Evolutionary conservation across 2,329 filamentous ascomycete genomes (phyloP).

Genomic region (Aureobasidium mangrovei): DNA sequence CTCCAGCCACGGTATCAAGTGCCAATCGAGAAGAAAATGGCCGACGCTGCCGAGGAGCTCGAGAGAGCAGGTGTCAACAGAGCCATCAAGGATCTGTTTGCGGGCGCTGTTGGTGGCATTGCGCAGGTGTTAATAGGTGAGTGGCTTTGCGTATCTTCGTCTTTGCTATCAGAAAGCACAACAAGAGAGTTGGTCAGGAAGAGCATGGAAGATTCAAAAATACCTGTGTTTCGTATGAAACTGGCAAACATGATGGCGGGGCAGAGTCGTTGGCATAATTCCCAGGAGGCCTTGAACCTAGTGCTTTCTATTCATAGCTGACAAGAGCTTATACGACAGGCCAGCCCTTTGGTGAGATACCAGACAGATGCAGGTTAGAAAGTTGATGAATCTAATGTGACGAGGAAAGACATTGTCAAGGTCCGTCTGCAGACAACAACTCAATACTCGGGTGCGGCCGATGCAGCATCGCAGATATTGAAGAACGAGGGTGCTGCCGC

Average conservation of each 20-base stretch:
- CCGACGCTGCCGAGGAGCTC: slow-evolving; percentile 32
- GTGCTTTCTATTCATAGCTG: neutral
- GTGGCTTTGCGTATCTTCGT: slow-evolving; percentile 26
- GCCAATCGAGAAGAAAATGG: slow-evolving; percentile 18
- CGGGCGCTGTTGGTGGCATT: slow-evolving; percentile 83
- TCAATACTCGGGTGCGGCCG: slow-evolving; percentile 69
- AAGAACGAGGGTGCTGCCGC: slow-evolving; percentile 78
- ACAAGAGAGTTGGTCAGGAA: neutral
- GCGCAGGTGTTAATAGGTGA: slow-evolving; percentile 89
- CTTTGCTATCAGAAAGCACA: neutral
- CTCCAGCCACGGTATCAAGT: neutral
- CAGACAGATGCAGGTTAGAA: neutral
- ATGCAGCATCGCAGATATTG: slow-evolving; percentile 76
- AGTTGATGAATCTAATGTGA: neutral
- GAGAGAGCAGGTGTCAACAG: slow-evolving; percentile 31
- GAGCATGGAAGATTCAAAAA: neutral
- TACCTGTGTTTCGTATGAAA: neutral
- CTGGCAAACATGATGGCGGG: too few relatives aligned
- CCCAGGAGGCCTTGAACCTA: too few relatives aligned
- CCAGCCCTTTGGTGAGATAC: slow-evolving; percentile 53
- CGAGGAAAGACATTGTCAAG: slow-evolving; percentile 77
- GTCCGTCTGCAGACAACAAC: slow-evolving; percentile 87
- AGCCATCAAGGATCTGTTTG: slow-evolving; percentile 72
- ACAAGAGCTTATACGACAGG: slow-evolving; percentile 31
- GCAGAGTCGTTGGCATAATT: neutral